Evolutionary conservation across 2,329 filamentous ascomycete genomes (phyloP), one percentile per base, ranked within the genome.

Genomic region (Penicillium olsonii): DNA sequence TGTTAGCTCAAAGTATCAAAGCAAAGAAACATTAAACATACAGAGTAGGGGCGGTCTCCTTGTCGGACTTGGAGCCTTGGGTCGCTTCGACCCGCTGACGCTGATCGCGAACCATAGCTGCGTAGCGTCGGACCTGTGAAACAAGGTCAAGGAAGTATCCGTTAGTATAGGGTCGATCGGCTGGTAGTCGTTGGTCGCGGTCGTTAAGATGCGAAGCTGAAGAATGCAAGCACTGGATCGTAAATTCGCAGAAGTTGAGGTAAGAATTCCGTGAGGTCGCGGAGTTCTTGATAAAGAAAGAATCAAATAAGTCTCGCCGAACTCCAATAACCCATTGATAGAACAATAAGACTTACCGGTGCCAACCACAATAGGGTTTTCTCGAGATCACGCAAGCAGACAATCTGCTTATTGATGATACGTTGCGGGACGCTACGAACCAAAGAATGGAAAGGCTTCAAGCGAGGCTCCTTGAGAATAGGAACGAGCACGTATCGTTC

Each of bases 141-240:
- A 95, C 87, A 54, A 97, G 85, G 77, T 97, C 92, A 75, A 96
- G 87, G 70, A 96, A 96, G 75, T 97, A 97, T 68, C 90, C 90
- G 81, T 88, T 90, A 80, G 87, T 94, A 79, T 96, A 97, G 60
- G 91, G 90, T 64, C 88, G 86, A 73, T 97, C 92, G 73, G 84
- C 79, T 52, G 89, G 87, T 69, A 90, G 84, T 60, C 87, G 86
- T 75, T 92, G 89, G 71, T 97, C 92, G 69, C 85, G 85, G 69
- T 95, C 90, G 78, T 84, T 87, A 58, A 96, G 80, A 72, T 87
- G 87, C 72, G 90, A 86, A 72, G 95, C 89, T 52, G 90, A 94
- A 57, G 90, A 87, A 78, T 95, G 88, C 69, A 96, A 86, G 75
- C 91, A 94, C 72, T 85, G 86, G 69, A 96, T 90, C 57, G 91